phyloP scores from a whole-genome alignment of 2,329 filamentous ascomycete species.

The Colletotrichum gloeosporioides region DNA sequence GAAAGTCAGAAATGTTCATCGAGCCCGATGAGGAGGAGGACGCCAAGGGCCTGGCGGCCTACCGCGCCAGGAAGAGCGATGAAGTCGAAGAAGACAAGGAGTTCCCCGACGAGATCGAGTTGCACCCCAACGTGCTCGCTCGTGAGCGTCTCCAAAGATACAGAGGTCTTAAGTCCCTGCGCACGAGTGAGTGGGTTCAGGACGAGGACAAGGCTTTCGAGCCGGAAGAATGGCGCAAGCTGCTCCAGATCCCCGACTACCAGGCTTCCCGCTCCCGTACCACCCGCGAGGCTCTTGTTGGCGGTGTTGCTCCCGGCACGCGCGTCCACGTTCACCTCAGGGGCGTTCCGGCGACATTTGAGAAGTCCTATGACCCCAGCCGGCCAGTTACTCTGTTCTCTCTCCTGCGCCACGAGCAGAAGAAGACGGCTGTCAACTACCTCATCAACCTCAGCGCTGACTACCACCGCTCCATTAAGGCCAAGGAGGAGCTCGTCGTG shows the following conservation, averaged over 20 bases:
- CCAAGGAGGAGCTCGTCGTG: slow-evolving; percentile 90
- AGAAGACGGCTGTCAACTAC: slow-evolving; percentile 88
- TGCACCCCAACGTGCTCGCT: slow-evolving; percentile 86
- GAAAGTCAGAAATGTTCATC: slow-evolving; percentile 90
- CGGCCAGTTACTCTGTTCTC: slow-evolving; percentile 80
- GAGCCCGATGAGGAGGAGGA: slow-evolving; percentile 84
- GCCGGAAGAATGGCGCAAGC: slow-evolving; percentile 85
- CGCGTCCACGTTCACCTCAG: slow-evolving; percentile 81
- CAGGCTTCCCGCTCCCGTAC: slow-evolving; percentile 79
- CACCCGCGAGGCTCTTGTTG: slow-evolving; percentile 83
- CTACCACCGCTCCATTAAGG: slow-evolving; percentile 77
- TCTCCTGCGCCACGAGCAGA: slow-evolving; percentile 92
- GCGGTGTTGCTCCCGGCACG: slow-evolving; percentile 83
- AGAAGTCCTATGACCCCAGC: slow-evolving; percentile 54
- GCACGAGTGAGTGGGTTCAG: slow-evolving; percentile 87
- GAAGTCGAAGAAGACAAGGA: slow-evolving; percentile 91
- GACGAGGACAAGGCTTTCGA: slow-evolving; percentile 87
- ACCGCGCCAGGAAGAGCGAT: slow-evolving; percentile 76
- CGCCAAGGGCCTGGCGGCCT: slow-evolving; percentile 79
- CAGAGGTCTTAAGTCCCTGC: slow-evolving; percentile 88
- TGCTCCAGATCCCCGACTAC: slow-evolving; percentile 91
- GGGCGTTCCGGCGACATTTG: slow-evolving; percentile 48
- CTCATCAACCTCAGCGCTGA: slow-evolving; percentile 86
- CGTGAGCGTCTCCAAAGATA: slow-evolving; percentile 86
- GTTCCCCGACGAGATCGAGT: slow-evolving; percentile 96